phyloP scores from a whole-genome alignment of 225 moss, liverwort and hornwort species.

The Bryoerythrophyllum caledonicum region DNA sequence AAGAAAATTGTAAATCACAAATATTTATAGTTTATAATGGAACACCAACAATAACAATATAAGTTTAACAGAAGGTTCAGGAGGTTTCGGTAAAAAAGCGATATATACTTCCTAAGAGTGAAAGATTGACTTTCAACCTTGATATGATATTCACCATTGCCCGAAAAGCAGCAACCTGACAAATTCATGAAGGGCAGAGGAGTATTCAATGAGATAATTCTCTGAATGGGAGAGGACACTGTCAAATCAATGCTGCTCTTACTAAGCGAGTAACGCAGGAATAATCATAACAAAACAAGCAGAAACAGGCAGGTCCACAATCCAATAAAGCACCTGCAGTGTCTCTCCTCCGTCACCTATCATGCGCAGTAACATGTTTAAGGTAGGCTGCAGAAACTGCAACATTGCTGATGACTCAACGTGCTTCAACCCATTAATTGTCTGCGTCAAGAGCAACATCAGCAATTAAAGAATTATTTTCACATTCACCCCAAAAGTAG shows the following conservation, averaged over 20 bases:
- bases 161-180: constrained; percentile 94
- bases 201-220: constrained; percentile 4
- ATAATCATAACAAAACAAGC: not conserved
- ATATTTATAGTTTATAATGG: not conserved
- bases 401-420: constrained; percentile 95
- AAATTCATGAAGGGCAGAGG: constrained; percentile 7
- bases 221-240: not conserved
- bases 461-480: constrained; percentile 12
- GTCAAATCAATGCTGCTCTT: not conserved
- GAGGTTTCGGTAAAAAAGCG: not conserved
- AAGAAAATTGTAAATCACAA: not conserved
- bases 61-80: not conserved
- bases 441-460: constrained; percentile 49
- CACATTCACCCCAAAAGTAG: not conserved
- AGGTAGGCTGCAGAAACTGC: constrained; percentile 89
- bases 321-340: constrained; percentile 59
- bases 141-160: constrained; percentile 95
- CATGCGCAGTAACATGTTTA: constrained; percentile 98
- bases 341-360: constrained; percentile 98
- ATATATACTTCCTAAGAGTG: not conserved
- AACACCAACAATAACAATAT: not conserved
- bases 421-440: constrained; percentile 93
- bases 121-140: constrained; percentile 56
- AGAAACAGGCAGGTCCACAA: constrained; percentile 7
- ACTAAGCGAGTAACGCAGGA: constrained; percentile 9